Percentiles rank a stretch among this genome's conserved stretches.
phyloP scores from a whole-genome alignment of 2,329 filamentous ascomycete species.

The Alternaria tenuissima region DNA sequence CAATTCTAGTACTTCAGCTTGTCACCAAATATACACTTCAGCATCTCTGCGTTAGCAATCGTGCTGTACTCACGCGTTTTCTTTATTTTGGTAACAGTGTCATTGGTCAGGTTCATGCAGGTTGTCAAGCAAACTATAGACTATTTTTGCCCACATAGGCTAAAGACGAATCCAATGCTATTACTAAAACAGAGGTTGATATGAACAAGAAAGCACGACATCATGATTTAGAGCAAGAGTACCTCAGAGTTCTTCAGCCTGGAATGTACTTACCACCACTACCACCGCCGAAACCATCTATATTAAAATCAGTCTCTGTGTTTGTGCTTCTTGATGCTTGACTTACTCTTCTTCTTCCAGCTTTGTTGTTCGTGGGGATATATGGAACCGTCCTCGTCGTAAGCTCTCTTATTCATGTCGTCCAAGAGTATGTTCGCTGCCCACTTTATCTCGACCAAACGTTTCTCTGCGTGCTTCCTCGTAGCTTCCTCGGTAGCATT shows the following conservation, averaged over 20 bases:
- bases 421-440: constrained; percentile 9
- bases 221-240: background rate
- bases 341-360: constrained; percentile 13
- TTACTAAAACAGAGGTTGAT: background rate
- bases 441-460: constrained; percentile 10
- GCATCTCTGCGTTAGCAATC: background rate
- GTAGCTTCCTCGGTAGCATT: background rate
- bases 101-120: background rate
- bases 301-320: background rate
- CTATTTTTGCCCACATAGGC: background rate
- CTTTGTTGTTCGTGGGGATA: background rate
- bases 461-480: background rate
- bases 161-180: background rate
- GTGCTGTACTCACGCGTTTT: background rate
- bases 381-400: constrained; percentile 10
- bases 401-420: constrained; percentile 10
- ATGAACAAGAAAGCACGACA: background rate
- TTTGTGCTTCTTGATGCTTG: background rate
- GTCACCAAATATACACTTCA: background rate
- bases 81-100: background rate
- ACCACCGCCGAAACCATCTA: background rate
- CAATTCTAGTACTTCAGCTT: background rate
- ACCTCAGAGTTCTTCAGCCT: background rate
- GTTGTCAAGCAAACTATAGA: background rate
- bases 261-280: background rate